Base-by-base conservation (phyloP, 257 asterid species). In the Solanum gandarillasii region DNA sequence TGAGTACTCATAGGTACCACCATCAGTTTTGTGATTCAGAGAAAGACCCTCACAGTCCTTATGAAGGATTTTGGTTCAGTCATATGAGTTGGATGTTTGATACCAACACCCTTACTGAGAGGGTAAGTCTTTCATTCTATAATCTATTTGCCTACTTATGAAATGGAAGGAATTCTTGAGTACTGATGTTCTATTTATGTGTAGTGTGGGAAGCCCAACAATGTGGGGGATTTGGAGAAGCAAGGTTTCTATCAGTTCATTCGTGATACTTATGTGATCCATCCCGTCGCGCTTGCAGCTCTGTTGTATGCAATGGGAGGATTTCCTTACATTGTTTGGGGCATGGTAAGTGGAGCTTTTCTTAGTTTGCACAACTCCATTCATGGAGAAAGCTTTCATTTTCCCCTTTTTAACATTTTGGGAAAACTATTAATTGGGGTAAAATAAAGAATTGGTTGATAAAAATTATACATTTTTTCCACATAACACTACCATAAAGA, bases 1-100 rank as follows among this genome's bases (percentile, higher is more conserved):
- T 96, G 93, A 95, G 98, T 86, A 96, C 96, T 78, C 99, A 95
- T 60, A 93, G 98, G 85, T 92, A 90, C 92, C 99, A 96, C 91
- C 98, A 96, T 87, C 96, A 96, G 75, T 96, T 90, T 87, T 92
- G 96, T 91, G 99, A 95, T 85, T 88, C 99, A 65, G 94, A 91
- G 2, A 95, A 55, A 82, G 98, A 95, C 52, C 98, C 98, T 62
- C 98, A 95, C 87, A 96, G 95, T 85, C 99, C 99, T 29, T 60
- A 62, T 43, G 98, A 93, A 90, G 99, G 98, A 82, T 95, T 96
- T 89, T 95, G 99, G 99, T 93, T 88, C 48, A 96, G 98, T 87
- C 98, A 96, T 89, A 94, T 95, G 92, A 93, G 89, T 88, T 96
- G 98, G 98, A 87, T 96, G 41, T 95, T 95, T 58, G 98, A 96